phyloP scores from a whole-genome alignment of 2,329 filamentous ascomycete species.

The Ceratocystis eucalypticola region DNA sequence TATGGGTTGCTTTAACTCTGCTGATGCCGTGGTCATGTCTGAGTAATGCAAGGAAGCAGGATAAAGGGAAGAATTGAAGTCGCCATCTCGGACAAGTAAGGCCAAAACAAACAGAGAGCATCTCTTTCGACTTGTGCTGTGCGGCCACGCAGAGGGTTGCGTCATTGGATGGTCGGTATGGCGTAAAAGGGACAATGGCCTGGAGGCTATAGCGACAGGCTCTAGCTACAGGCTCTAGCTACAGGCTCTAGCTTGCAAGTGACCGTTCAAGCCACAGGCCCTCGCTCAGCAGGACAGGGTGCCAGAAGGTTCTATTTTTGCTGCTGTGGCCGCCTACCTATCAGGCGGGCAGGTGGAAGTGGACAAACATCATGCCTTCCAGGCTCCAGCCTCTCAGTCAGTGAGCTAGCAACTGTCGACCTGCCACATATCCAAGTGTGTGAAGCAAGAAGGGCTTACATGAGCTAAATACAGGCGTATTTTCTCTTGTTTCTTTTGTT shows the following conservation, averaged over 20 bases:
- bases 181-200: background rate
- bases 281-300: background rate
- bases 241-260: no score
- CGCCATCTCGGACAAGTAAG: background rate
- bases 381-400: background rate
- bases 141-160: background rate
- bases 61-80: background rate
- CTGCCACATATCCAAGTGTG: no score
- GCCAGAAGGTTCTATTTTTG: background rate
- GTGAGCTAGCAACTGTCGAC: no score
- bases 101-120: background rate
- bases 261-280: no score
- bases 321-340: background rate
- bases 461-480: no score
- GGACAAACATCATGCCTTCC: background rate
- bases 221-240: no score
- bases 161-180: background rate
- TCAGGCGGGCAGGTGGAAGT: background rate
- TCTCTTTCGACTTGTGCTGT: background rate
- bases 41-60: constrained; percentile 1
- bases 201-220: no score
- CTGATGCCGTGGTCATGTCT: background rate
- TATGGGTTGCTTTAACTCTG: background rate
- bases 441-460: no score
- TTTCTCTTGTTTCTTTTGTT: background rate